A percentile compares a stretch with the other conserved stretches of the same genome.
phyloP scores from a whole-genome alignment of 2,329 filamentous ascomycete genomes.

The Aotearoamyces nothofagi region DNA sequence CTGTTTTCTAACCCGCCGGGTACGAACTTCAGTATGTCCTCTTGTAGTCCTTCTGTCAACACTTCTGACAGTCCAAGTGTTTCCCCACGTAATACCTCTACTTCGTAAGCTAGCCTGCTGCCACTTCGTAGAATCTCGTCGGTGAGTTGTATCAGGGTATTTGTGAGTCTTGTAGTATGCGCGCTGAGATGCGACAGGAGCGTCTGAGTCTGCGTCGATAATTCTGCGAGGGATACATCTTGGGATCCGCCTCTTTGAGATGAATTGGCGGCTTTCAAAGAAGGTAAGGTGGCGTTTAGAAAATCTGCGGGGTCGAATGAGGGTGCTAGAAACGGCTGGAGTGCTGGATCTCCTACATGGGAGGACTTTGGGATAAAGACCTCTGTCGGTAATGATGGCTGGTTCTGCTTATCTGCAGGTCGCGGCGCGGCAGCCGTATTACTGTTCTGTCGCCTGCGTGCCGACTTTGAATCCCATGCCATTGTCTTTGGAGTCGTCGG shows the following conservation, averaged over 20 bases:
- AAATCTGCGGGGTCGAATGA: slow-evolving; percentile 75
- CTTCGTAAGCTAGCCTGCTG: slow-evolving; percentile 80
- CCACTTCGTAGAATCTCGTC: slow-evolving; percentile 89
- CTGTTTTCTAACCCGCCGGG: slow-evolving; percentile 27
- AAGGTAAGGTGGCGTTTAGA: slow-evolving; percentile 65
- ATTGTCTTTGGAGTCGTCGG: too few species aligned
- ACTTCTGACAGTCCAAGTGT: slow-evolving; percentile 67
- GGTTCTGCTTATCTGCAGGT: too few species aligned
- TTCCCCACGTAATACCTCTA: slow-evolving; percentile 84
- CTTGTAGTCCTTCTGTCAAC: slow-evolving; percentile 54
- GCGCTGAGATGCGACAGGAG: slow-evolving; percentile 80
- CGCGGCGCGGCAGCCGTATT: too few species aligned
- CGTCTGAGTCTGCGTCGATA: slow-evolving; percentile 68
- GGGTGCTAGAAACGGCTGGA: slow-evolving; percentile 60
- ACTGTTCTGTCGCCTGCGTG: too few species aligned
- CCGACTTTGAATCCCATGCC: too few species aligned
- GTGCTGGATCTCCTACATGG: slow-evolving; percentile 55
- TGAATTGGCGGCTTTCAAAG: slow-evolving; percentile 31
- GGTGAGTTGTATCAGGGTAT: slow-evolving; percentile 72
- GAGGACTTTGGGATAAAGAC: slow-evolving; percentile 28
- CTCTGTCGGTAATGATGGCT: too few species aligned
- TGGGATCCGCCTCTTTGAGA: slow-evolving; percentile 19
- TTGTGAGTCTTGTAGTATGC: slow-evolving; percentile 71
- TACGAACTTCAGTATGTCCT: slow-evolving; percentile 60
- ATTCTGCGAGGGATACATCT: slow-evolving; percentile 47